Evolutionary conservation across 441 rosid genomes (phyloP).

Genomic region (Brassica hybrid): DNA sequence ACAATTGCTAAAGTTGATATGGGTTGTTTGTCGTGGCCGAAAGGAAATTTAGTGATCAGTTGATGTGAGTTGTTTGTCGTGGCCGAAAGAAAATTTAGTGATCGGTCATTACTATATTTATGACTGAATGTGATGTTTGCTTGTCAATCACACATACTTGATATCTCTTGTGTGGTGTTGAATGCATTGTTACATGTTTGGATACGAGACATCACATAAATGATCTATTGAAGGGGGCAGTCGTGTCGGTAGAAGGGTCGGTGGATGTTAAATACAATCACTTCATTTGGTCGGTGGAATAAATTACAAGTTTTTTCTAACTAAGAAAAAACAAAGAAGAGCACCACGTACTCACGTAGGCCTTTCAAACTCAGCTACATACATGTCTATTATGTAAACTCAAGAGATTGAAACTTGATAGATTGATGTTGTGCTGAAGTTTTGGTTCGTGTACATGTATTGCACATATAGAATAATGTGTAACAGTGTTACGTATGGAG

Average conservation of each 20-base stretch:
- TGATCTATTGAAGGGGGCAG: neutral
- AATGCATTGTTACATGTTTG: neutral
- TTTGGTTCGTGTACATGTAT: no score
- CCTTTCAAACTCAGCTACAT: neutral
- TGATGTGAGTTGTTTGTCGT: conserved; percentile 12
- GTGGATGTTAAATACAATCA: neutral
- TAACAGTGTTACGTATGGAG: no score
- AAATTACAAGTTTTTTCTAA: neutral
- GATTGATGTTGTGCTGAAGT: no score
- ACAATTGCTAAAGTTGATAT: neutral
- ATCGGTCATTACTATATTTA: neutral
- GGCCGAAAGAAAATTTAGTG: conserved; percentile 8
- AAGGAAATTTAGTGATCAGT: conserved; percentile 7
- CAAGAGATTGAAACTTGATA: no score
- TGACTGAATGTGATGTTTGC: conserved; percentile 22
- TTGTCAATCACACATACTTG: conserved; percentile 24
- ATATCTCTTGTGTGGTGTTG: conserved; percentile 12
- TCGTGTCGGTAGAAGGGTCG: conserved; percentile 29
- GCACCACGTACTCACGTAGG: neutral
- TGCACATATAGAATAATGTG: no score
- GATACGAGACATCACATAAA: conserved; percentile 3
- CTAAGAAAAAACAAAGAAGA: neutral
- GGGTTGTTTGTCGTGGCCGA: conserved; percentile 14
- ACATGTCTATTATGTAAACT: no score
- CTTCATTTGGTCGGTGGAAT: conserved; percentile 25